These are phyloP conservation scores for Solanum sitiens DNA, from an alignment of 257 asterid species.

Conservation along the genomic window DNA sequence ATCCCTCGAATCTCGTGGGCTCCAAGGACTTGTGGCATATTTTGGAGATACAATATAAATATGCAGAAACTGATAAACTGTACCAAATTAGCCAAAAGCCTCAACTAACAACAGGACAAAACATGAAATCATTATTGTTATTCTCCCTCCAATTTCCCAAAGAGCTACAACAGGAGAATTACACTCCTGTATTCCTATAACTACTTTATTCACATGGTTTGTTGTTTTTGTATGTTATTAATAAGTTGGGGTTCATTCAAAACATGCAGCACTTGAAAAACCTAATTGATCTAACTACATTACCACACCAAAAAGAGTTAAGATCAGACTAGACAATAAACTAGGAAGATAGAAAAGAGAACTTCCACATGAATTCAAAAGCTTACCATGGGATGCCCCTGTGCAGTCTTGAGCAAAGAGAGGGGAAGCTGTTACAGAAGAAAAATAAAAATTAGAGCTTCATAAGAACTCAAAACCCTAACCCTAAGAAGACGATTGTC, in stretches of 20 bases:
- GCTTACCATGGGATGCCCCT: conserved; percentile 92
- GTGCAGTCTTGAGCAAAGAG: conserved; percentile 88
- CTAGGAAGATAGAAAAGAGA: neutral
- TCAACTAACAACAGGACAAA: neutral
- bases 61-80: neutral
- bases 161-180: neutral
- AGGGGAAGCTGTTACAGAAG: conserved; percentile 65
- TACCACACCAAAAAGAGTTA: neutral
- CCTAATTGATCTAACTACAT: neutral
- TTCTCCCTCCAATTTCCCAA: neutral
- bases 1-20: no score
- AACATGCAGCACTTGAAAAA: neutral
- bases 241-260: neutral
- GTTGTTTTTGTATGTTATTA: neutral
- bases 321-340: neutral
- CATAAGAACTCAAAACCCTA: neutral
- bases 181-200: neutral
- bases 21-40: neutral
- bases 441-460: neutral
- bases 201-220: neutral
- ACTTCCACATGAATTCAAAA: neutral
- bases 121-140: neutral
- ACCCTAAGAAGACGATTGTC: neutral
- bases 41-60: neutral
- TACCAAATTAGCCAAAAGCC: neutral